Evolutionary conservation across 495 filamentous ascomycete genomes (phyloP).

Genomic region (Xylaria sp.): DNA sequence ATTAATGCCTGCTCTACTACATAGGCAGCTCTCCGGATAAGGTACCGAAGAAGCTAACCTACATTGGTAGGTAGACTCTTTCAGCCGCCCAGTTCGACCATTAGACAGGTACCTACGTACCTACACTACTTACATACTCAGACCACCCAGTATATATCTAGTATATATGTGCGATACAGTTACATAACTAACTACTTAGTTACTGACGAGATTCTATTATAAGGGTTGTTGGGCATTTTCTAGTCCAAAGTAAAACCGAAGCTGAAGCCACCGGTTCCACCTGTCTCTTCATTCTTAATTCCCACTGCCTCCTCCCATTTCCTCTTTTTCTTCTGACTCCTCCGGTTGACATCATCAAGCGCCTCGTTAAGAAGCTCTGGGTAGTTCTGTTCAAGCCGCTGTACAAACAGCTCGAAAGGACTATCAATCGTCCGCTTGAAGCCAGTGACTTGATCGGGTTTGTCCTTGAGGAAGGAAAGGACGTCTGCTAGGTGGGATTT

Average conservation of each 20-base stretch:
- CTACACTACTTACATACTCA: background rate
- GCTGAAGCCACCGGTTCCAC: constrained; percentile 69
- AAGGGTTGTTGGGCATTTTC: constrained; percentile 5
- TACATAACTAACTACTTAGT: too few species aligned
- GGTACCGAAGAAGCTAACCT: background rate
- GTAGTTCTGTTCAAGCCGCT: constrained; percentile 66
- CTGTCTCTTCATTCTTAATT: constrained; percentile 48
- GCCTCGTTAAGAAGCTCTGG: constrained; percentile 71
- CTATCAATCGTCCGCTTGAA: constrained; percentile 77
- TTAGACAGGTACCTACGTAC: background rate
- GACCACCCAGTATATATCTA: too few species aligned
- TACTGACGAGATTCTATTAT: background rate
- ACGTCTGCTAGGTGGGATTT: constrained; percentile 74
- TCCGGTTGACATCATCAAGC: constrained; percentile 68
- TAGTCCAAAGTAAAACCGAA: constrained; percentile 70
- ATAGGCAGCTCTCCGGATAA: background rate
- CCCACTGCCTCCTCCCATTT: constrained; percentile 85
- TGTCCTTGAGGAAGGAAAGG: constrained; percentile 81
- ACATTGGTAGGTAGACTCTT: background rate
- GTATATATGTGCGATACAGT: too few species aligned
- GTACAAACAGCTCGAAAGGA: constrained; percentile 78
- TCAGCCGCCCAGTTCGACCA: background rate
- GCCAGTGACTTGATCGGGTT: constrained; percentile 83
- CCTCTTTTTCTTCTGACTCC: constrained; percentile 69
- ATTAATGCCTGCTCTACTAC: background rate